A percentile compares a stretch with the other conserved stretches of the same genome.
phyloP scores from a whole-genome alignment of 2,329 filamentous ascomycete genomes.

The Diaporthe citrichinensis region DNA sequence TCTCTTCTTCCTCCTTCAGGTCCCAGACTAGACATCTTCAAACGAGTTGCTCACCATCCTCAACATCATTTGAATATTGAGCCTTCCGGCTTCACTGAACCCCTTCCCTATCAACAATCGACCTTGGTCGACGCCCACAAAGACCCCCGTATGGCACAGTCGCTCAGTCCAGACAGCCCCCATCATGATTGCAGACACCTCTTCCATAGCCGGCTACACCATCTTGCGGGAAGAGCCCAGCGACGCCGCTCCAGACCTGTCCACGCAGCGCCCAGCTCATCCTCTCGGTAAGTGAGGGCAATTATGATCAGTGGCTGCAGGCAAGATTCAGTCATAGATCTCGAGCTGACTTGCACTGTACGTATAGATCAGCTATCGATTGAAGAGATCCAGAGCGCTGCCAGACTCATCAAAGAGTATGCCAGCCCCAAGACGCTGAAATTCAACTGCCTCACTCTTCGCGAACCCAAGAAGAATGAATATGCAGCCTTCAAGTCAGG shows the following conservation, averaged over 20 bases:
- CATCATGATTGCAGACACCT: constrained; percentile 59
- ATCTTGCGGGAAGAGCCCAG: constrained; percentile 59
- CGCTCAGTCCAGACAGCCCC: constrained; percentile 27
- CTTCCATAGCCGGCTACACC: constrained; percentile 60
- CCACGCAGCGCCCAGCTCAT: constrained; percentile 52
- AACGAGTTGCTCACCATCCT: neutral
- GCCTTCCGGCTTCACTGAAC: neutral
- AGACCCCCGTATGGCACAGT: constrained; percentile 23
- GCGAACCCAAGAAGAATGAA: constrained; percentile 74
- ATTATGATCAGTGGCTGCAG: neutral
- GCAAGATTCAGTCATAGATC: neutral
- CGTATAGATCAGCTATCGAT: constrained; percentile 64
- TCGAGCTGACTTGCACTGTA: neutral
- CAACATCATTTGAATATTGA: neutral
- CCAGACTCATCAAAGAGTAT: constrained; percentile 62
- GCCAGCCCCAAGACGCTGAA: constrained; percentile 52
- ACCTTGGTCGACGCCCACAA: constrained; percentile 10
- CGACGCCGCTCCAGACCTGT: constrained; percentile 52
- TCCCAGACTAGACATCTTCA: neutral
- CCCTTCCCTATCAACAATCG: neutral
- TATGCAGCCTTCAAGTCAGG: constrained; percentile 73
- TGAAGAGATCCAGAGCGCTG: constrained; percentile 66
- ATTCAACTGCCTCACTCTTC: constrained; percentile 76
- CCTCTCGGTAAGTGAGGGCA: constrained; percentile 52
- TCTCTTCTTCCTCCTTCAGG: neutral